phyloP scores from a whole-genome alignment of 2,329 filamentous ascomycete genomes.

The Colletotrichum orchidophilum region DNA sequence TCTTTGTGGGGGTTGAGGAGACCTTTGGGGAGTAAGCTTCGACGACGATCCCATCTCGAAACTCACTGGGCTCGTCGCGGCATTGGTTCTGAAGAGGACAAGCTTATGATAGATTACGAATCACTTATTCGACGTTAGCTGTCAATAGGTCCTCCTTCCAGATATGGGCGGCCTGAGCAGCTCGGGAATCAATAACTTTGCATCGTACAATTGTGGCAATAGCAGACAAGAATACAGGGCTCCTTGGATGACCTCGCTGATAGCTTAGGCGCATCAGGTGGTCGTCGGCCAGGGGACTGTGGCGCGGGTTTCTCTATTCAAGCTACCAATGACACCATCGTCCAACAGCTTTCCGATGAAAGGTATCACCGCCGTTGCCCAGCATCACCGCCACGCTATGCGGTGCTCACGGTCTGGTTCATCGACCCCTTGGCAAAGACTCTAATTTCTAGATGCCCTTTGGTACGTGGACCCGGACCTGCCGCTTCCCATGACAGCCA shows the following conservation, averaged over 20 bases:
- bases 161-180: not conserved
- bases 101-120: not conserved
- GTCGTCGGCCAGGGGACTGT: not conserved
- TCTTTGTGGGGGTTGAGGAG: not conserved
- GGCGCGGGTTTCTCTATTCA: conserved; percentile 1
- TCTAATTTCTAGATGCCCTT: not conserved
- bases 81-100: not conserved
- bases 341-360: not conserved
- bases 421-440: not conserved
- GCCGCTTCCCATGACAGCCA: not conserved
- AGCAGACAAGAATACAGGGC: not conserved
- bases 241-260: not conserved
- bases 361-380: not conserved
- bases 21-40: conserved; percentile 3
- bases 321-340: not conserved
- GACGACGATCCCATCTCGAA: conserved; percentile 13
- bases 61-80: not conserved
- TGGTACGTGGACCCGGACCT: not conserved
- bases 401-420: not conserved
- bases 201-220: conserved; percentile 21
- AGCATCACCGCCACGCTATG: not conserved
- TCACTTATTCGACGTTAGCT: not conserved
- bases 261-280: not conserved
- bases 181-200: not conserved
- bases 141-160: not conserved